These are phyloP conservation scores for Fusarium decemcellulare DNA, from an alignment of 2,329 filamentous ascomycete species.

Conservation along the genomic window DNA sequence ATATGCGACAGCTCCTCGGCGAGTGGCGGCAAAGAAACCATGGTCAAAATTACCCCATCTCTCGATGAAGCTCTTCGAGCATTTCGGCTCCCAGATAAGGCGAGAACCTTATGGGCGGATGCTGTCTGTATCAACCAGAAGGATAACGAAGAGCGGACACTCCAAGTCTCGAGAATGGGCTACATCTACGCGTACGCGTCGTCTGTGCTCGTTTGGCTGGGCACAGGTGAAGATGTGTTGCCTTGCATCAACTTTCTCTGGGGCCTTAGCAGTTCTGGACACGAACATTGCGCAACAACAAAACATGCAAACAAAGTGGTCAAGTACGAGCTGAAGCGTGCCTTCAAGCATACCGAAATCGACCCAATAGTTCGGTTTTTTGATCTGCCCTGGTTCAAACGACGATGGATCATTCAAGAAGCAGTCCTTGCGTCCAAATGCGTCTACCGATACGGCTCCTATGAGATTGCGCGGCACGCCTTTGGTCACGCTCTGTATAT, in stretches of 20 bases:
- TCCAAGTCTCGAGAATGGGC: background rate
- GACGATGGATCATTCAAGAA: conserved; percentile 7
- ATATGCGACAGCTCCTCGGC: background rate
- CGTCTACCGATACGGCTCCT: no score
- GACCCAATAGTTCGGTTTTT: background rate
- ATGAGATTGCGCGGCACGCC: no score
- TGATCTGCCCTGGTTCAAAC: background rate
- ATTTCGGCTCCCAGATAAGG: background rate
- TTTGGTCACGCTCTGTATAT: no score
- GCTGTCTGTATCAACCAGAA: conserved; percentile 3
- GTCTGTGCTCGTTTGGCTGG: background rate
- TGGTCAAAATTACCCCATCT: background rate
- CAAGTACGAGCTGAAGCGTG: background rate
- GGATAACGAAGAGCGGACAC: background rate
- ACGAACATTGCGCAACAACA: background rate
- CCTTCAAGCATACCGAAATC: background rate
- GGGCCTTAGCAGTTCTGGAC: background rate
- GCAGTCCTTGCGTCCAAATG: background rate
- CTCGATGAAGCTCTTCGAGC: background rate
- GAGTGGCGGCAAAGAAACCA: background rate
- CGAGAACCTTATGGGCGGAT: background rate
- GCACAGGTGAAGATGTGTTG: background rate
- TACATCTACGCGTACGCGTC: background rate
- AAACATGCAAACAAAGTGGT: background rate
- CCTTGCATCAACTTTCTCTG: conserved; percentile 3